Percentiles rank a stretch among this genome's conserved stretches.
Conservation (phyloP, 352 stramenopile genomes). For the Globisporangium splendens region DNA sequence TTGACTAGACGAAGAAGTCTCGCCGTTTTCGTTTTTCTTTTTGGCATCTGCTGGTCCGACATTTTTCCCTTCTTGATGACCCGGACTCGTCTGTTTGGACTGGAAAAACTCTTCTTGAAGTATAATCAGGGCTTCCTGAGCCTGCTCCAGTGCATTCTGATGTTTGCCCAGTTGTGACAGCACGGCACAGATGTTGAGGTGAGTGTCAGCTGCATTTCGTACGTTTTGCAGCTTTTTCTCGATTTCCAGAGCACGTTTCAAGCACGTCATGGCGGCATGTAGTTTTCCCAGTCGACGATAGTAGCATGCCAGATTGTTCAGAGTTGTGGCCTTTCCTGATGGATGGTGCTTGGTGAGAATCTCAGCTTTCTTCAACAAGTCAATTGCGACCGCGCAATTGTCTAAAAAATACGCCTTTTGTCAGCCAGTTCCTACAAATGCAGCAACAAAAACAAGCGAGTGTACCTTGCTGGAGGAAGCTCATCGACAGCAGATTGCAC, state of each 20-base stretch:
- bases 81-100: conserved; percentile 5
- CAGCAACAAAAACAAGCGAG: neutral
- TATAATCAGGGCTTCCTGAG: conserved; percentile 83
- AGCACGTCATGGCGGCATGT: conserved; percentile 87
- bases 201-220: conserved; percentile 87
- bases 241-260: conserved; percentile 88
- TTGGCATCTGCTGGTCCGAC: neutral
- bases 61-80: neutral
- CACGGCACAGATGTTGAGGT: conserved; percentile 92
- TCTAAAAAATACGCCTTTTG: conserved; percentile 24
- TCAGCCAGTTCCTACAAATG: neutral
- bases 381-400: conserved; percentile 89
- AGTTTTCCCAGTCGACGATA: conserved; percentile 88
- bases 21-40: neutral
- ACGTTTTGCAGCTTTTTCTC: conserved; percentile 72
- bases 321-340: conserved; percentile 81
- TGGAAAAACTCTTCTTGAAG: conserved; percentile 88
- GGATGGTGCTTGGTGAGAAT: conserved; percentile 87
- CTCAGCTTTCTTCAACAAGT: conserved; percentile 92
- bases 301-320: conserved; percentile 94
- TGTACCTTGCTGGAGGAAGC: conserved; percentile 86
- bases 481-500: conserved; percentile 94
- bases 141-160: conserved; percentile 79
- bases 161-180: conserved; percentile 89
- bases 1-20: neutral